Evolutionary conservation across 108 stramenopile genomes (phyloP).

Genomic region (Asterionellopsis glacialis): DNA sequence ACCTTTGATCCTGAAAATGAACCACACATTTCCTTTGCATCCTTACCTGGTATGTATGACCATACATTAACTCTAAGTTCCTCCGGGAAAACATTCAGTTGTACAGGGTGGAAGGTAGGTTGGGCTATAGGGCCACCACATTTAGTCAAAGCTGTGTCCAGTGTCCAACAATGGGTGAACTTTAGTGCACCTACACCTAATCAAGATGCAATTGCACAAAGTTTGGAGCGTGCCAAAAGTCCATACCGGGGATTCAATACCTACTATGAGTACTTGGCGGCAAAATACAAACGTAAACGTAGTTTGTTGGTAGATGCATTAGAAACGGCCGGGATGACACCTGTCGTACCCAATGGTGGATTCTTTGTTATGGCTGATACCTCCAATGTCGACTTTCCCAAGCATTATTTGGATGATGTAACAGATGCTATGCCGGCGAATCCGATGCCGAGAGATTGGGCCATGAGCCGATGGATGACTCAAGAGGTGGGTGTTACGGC

Average conservation of each 20-base stretch:
- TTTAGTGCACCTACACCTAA: slow-evolving; percentile 82
- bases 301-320: slow-evolving; percentile 44
- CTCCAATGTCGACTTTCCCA: slow-evolving; percentile 36
- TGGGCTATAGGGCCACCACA: slow-evolving; percentile 74
- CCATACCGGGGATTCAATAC: slow-evolving; percentile 58
- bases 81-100: slow-evolving; percentile 86
- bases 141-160: slow-evolving; percentile 51
- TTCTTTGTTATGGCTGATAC: slow-evolving; percentile 92
- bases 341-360: slow-evolving; percentile 75
- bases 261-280: slow-evolving; percentile 67
- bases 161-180: slow-evolving; percentile 73
- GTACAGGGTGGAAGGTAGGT: slow-evolving; percentile 91
- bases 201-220: slow-evolving; percentile 74
- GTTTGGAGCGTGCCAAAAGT: slow-evolving; percentile 42
- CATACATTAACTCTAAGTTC: slow-evolving; percentile 77
- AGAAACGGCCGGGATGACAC: slow-evolving; percentile 54
- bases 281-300: slow-evolving; percentile 58
- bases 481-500: slow-evolving; percentile 71
- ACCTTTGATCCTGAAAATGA: slow-evolving; percentile 56
- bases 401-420: slow-evolving; percentile 33
- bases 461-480: slow-evolving; percentile 79
- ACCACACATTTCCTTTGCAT: slow-evolving; percentile 62
- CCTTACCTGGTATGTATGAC: slow-evolving; percentile 68
- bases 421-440: slow-evolving; percentile 28
- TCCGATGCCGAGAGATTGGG: slow-evolving; percentile 73